A percentile compares a stretch with the other conserved stretches of the same genome.
phyloP scores from a whole-genome alignment of 495 filamentous ascomycete genomes.

The Aspergillus bertholletiae region DNA sequence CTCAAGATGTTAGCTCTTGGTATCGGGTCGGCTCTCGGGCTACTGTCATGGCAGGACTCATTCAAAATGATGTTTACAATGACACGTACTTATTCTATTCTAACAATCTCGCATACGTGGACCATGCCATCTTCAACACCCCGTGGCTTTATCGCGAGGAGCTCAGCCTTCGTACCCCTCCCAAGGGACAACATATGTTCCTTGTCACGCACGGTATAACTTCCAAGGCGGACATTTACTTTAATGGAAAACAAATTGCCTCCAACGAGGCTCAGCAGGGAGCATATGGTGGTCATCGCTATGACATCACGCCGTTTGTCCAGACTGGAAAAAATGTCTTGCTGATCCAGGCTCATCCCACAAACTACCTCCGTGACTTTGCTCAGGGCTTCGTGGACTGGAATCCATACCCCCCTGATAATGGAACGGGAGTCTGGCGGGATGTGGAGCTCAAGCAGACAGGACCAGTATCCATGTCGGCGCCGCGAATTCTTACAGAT shows the following conservation, averaged over 20 bases:
- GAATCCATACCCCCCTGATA: constrained; percentile 61
- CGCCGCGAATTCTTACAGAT: constrained; percentile 46
- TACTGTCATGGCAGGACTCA: constrained; percentile 57
- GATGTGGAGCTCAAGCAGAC: constrained; percentile 57
- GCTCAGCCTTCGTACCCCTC: constrained; percentile 35
- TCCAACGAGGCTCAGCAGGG: constrained; percentile 48
- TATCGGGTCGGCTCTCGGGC: constrained; percentile 45
- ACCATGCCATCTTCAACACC: constrained; percentile 47
- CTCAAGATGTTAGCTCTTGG: constrained; percentile 46
- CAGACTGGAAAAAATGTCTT: constrained; percentile 44
- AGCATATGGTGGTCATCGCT: constrained; percentile 52
- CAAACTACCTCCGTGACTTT: constrained; percentile 56
- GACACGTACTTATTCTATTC: constrained; percentile 58
- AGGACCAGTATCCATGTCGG: constrained; percentile 48
- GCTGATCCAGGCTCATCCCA: constrained; percentile 52
- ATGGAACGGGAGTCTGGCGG: constrained; percentile 60
- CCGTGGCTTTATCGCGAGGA: constrained; percentile 64
- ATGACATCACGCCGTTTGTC: constrained; percentile 47
- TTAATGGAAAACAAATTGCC: constrained; percentile 55
- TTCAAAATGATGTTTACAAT: constrained; percentile 51
- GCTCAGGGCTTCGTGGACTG: constrained; percentile 62
- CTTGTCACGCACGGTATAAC: constrained; percentile 58
- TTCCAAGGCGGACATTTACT: constrained; percentile 56
- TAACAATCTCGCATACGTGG: constrained; percentile 39
- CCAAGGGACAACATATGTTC: constrained; percentile 42